These are phyloP conservation scores for Phytophthora citrophthora DNA, from an alignment of 352 stramenopile species.

Conservation along the genomic window DNA sequence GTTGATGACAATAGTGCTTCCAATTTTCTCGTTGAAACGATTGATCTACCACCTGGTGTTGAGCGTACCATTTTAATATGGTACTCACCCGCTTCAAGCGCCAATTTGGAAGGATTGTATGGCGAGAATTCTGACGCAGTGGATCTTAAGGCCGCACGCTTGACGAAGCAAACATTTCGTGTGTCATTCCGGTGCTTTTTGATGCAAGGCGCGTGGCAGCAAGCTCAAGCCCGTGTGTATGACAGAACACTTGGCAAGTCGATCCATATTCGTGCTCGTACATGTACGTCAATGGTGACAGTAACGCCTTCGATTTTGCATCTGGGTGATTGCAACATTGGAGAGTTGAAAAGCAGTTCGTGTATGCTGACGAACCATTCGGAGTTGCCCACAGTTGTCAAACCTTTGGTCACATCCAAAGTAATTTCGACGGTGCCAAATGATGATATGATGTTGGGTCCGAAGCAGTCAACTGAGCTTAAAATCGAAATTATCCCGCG, in stretches of 20 bases:
- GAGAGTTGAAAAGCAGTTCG: constrained; percentile 85
- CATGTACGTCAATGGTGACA: constrained; percentile 89
- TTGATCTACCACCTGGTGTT: constrained; percentile 85
- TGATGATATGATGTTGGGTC: constrained; percentile 85
- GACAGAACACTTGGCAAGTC: constrained; percentile 87
- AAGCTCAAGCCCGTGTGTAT: constrained; percentile 85
- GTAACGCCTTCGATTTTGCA: constrained; percentile 86
- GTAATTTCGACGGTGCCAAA: constrained; percentile 91
- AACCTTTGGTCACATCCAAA: constrained; percentile 88
- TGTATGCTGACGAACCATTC: constrained; percentile 92
- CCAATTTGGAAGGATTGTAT: constrained; percentile 46
- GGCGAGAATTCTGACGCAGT: constrained; percentile 59
- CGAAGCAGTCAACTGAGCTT: constrained; percentile 88
- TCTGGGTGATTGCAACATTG: constrained; percentile 90
- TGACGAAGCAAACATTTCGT: constrained; percentile 90
- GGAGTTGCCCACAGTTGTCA: constrained; percentile 86
- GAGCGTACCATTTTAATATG: constrained; percentile 91
- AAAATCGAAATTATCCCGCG: constrained; percentile 92
- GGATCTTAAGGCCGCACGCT: constrained; percentile 79
- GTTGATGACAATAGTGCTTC: constrained; percentile 72
- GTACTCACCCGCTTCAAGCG: constrained; percentile 70
- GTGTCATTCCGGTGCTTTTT: constrained; percentile 89
- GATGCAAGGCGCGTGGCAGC: constrained; percentile 86
- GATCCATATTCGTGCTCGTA: constrained; percentile 85
- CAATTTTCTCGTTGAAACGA: constrained; percentile 89